phyloP scores from a whole-genome alignment of 1,139 yeast genomes.

The Pichiaceae sp. region DNA sequence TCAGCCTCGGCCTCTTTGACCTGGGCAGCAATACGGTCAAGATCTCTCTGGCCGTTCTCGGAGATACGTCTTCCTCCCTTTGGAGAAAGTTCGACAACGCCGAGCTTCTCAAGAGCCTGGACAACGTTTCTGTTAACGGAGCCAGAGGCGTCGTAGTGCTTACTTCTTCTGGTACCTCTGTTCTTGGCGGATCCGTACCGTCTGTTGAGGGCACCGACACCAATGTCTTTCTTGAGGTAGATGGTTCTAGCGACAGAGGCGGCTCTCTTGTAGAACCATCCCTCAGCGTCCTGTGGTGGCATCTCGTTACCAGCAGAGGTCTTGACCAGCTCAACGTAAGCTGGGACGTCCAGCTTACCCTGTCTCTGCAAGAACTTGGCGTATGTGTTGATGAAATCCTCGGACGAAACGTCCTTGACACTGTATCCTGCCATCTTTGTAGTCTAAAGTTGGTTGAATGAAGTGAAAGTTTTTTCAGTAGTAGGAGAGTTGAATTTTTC shows the following conservation, averaged over 20 bases:
- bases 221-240: constrained; percentile 98
- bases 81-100: constrained; percentile 92
- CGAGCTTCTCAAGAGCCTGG: constrained; percentile 97
- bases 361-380: constrained; percentile 99
- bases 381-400: constrained; percentile 98
- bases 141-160: constrained; percentile 99
- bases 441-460: background rate
- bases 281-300: constrained; percentile 99
- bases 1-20: constrained; percentile 84
- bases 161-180: constrained; percentile 99
- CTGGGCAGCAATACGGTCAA: constrained; percentile 99
- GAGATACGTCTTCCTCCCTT: constrained; percentile 99
- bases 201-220: constrained; percentile 99
- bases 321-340: constrained; percentile 99
- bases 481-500: constrained; percentile 3
- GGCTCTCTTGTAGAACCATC: constrained; percentile 99
- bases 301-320: constrained; percentile 98
- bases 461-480: background rate
- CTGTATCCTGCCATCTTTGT: background rate
- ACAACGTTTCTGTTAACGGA: constrained; percentile 97
- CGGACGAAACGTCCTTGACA: constrained; percentile 98
- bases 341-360: constrained; percentile 99
- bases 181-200: constrained; percentile 98
- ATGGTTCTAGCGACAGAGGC: constrained; percentile 99
- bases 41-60: constrained; percentile 99